A percentile compares a stretch with the other conserved stretches of the same genome.
Evolutionary conservation across 1,139 yeast species (phyloP).

Genomic region (Komagataea norvegica): DNA sequence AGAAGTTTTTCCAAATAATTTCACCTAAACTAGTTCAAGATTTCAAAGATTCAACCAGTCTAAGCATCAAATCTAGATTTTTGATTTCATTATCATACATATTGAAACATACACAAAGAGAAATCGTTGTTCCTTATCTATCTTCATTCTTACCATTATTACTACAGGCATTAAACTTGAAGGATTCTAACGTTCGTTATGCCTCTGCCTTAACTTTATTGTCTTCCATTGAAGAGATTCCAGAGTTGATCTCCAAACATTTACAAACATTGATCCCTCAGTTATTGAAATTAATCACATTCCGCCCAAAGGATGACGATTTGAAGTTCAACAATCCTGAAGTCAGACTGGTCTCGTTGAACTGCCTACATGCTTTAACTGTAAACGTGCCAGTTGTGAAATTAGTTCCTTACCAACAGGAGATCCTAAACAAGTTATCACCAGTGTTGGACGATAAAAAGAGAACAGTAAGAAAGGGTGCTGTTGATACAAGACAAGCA

Average conservation of each 20-base stretch:
- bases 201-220: conserved; percentile 56
- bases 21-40: conserved; percentile 44
- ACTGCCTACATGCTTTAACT: conserved; percentile 46
- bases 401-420: conserved; percentile 47
- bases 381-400: conserved; percentile 36
- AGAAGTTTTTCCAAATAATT: conserved; percentile 60
- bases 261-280: conserved; percentile 53
- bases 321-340: conserved; percentile 30
- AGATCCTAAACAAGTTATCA: conserved; percentile 45
- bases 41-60: conserved; percentile 29
- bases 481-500: conserved; percentile 75
- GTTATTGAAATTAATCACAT: conserved; percentile 32
- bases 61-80: conserved; percentile 40
- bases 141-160: conserved; percentile 63
- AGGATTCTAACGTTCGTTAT: conserved; percentile 40
- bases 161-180: conserved; percentile 54
- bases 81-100: conserved; percentile 64
- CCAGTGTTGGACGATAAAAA: conserved; percentile 66
- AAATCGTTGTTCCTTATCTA: conserved; percentile 59
- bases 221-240: conserved; percentile 50
- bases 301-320: conserved; percentile 23
- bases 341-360: conserved; percentile 55
- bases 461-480: conserved; percentile 68
- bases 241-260: conserved; percentile 47
- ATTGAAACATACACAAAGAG: conserved; percentile 58